Evolutionary conservation across 176 grass and related monocot species (phyloP).

Genomic region (Ensete ventricosum): DNA sequence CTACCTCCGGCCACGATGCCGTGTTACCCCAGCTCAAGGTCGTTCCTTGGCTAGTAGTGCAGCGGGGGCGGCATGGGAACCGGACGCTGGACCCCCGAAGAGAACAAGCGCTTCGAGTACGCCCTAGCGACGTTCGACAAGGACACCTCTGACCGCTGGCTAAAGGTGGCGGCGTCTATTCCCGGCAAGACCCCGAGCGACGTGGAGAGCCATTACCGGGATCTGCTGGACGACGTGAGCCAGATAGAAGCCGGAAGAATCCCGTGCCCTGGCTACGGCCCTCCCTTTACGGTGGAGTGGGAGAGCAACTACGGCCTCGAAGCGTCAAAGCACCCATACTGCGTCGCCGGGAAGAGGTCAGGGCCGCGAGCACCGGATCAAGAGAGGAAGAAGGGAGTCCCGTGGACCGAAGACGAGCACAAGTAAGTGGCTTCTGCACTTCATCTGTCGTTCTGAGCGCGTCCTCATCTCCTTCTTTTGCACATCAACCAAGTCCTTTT

Average conservation of each 20-base stretch:
- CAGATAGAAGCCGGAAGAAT: conserved; percentile 18
- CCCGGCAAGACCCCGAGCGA: conserved; percentile 21
- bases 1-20: conserved; percentile 3
- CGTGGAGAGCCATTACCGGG: conserved; percentile 15
- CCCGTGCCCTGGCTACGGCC: background rate
- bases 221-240: conserved; percentile 20
- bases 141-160: conserved; percentile 7
- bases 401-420: conserved; percentile 26
- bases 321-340: conserved; percentile 8
- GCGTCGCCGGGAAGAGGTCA: background rate
- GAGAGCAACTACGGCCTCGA: background rate
- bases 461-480: too few relatives aligned
- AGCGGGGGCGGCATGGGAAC: background rate
- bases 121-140: conserved; percentile 18
- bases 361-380: background rate
- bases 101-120: conserved; percentile 29
- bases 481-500: too few relatives aligned
- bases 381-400: conserved; percentile 29
- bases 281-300: background rate
- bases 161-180: conserved; percentile 7
- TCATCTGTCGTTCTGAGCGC: too few relatives aligned
- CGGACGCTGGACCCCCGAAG: conserved; percentile 13
- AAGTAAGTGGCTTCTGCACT: background rate
- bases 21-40: conserved; percentile 10
- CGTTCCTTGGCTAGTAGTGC: conserved; percentile 1